These are phyloP conservation scores for Phialophora expanda DNA, from an alignment of 2,329 filamentous ascomycete species.

Conservation along the genomic window DNA sequence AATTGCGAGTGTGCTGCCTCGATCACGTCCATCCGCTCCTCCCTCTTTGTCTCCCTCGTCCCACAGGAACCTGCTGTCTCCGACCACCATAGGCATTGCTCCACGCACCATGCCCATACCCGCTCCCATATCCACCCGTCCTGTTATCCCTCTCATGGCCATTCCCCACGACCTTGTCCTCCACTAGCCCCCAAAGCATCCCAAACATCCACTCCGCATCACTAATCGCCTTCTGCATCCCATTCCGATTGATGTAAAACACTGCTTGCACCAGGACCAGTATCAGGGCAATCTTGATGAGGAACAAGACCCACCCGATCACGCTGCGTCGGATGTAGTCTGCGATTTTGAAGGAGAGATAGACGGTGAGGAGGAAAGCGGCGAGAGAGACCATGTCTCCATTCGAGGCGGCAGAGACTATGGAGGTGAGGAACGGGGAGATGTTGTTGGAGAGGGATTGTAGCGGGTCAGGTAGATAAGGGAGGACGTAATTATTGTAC, in stretches of 20 bases:
- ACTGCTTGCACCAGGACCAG: constrained; percentile 30
- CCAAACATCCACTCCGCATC: constrained; percentile 35
- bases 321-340: constrained; percentile 38
- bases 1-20: neutral
- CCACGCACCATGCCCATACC: constrained; percentile 8
- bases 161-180: constrained; percentile 22
- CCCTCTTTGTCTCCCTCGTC: constrained; percentile 14
- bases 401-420: constrained; percentile 36
- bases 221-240: constrained; percentile 30
- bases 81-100: constrained; percentile 23
- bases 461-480: constrained; percentile 36
- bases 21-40: constrained; percentile 27
- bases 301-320: constrained; percentile 36
- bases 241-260: constrained; percentile 36
- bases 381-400: constrained; percentile 36
- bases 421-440: constrained; percentile 44
- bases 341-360: constrained; percentile 35
- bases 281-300: constrained; percentile 35
- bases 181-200: constrained; percentile 33
- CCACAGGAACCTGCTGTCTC: constrained; percentile 30
- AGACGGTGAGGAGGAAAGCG: constrained; percentile 33
- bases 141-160: constrained; percentile 18
- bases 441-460: constrained; percentile 34
- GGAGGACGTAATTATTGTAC: constrained; percentile 40
- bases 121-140: constrained; percentile 4